A percentile compares a stretch with the other conserved stretches of the same genome.
These are phyloP conservation scores for Centrapalus pauciflorus DNA, from an alignment of 129 eudicot genomes.

Conservation along the genomic window DNA sequence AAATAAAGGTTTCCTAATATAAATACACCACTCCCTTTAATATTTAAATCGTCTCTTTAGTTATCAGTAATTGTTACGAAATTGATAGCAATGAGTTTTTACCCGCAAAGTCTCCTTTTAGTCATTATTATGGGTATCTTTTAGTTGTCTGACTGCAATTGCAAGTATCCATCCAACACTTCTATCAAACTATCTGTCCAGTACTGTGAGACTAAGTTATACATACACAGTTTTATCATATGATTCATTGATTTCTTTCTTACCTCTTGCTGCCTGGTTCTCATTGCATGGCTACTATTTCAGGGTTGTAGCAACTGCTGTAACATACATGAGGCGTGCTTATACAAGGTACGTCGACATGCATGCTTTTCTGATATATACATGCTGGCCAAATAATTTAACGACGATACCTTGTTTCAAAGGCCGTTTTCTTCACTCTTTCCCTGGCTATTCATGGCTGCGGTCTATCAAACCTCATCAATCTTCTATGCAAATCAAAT, in stretches of 20 bases:
- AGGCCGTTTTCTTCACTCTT: background rate
- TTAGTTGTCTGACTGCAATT: background rate
- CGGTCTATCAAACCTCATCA: background rate
- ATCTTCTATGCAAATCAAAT: background rate
- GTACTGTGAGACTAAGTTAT: background rate
- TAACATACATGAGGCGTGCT: slow-evolving; percentile 96
- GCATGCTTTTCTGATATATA: background rate
- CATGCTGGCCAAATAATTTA: background rate
- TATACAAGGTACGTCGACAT: slow-evolving; percentile 54
- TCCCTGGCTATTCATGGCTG: background rate
- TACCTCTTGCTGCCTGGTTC: background rate
- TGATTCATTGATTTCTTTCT: background rate
- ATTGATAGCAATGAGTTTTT: background rate
- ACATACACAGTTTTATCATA: background rate
- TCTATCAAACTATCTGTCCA: background rate
- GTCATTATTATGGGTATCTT: background rate
- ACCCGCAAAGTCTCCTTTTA: background rate
- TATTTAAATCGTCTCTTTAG: background rate
- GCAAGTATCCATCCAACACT: background rate
- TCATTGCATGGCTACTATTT: slow-evolving; percentile 23
- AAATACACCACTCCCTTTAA: background rate
- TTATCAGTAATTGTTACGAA: background rate
- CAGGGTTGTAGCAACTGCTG: slow-evolving; percentile 99
- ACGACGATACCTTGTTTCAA: background rate
- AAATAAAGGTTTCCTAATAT: slow-evolving; percentile 8